Evolutionary conservation across 805 yeast genomes (phyloP).

Genomic region (Yarrowia hollandica): DNA sequence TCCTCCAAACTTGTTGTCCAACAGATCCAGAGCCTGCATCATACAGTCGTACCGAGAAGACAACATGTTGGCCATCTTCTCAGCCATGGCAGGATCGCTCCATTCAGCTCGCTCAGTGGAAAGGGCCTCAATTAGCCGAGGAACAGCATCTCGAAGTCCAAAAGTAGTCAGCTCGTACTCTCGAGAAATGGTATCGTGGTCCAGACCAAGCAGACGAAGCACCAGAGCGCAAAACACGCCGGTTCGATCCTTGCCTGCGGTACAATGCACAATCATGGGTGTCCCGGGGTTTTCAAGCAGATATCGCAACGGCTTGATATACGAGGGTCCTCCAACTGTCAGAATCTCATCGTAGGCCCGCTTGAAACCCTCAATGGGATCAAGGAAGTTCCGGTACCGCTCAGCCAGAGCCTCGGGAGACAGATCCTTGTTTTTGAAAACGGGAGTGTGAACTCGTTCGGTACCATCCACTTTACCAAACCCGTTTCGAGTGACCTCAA

Average conservation of each 20-base stretch:
- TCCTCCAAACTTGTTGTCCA: slow-evolving; percentile 56
- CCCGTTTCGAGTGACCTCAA: slow-evolving; percentile 51
- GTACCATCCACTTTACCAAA: slow-evolving; percentile 50
- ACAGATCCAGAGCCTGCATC: slow-evolving; percentile 57
- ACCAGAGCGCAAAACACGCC: slow-evolving; percentile 72
- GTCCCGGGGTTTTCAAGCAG: slow-evolving; percentile 56
- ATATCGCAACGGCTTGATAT: slow-evolving; percentile 52
- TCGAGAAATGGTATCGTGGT: slow-evolving; percentile 60
- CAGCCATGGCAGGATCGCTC: slow-evolving; percentile 40
- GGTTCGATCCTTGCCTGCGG: slow-evolving; percentile 87
- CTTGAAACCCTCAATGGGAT: slow-evolving; percentile 63
- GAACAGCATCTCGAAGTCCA: slow-evolving; percentile 46
- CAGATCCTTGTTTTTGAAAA: slow-evolving; percentile 53
- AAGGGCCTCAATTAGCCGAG: slow-evolving; percentile 23
- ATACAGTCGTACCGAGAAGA: slow-evolving; percentile 69
- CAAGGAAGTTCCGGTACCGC: slow-evolving; percentile 54
- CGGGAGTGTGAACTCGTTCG: slow-evolving; percentile 55
- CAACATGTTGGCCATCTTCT: slow-evolving; percentile 59
- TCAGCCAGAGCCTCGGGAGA: slow-evolving; percentile 66
- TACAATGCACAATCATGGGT: slow-evolving; percentile 68
- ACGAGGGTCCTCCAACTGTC: slow-evolving; percentile 49
- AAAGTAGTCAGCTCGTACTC: slow-evolving; percentile 75
- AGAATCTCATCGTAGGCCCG: slow-evolving; percentile 63
- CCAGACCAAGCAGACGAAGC: slow-evolving; percentile 63
- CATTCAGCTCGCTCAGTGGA: slow-evolving; percentile 41